Base-by-base conservation (phyloP, 345 rosid genomes). In the Camelina laxa region DNA sequence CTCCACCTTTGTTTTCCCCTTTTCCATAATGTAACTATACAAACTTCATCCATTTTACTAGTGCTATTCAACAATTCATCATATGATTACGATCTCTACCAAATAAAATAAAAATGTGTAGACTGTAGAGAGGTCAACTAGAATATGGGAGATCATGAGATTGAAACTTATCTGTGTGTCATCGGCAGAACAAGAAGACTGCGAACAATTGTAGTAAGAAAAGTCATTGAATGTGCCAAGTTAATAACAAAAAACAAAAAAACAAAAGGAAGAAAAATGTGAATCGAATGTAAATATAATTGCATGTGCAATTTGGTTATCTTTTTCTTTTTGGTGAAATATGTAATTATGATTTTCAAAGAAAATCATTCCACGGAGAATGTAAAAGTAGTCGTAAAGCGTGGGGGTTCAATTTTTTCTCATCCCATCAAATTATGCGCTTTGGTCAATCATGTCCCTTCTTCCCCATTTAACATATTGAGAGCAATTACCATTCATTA, bases 381-480 rank as follows among this genome's bases (percentile, higher is more conserved):
- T 75, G 67, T 75, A 75, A 75, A 75, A 67, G 79, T 75, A 75
- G 78, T 75, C 78, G 78, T 75, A 75, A 75, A 75, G 78, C 73
- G 73, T 67, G 60, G 73, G 79, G 61, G 60, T 75, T 75, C 73
- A 75, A 58, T 75, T 67, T 75, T 59, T 48, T 65, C 36, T 58
- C 67, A 67, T 39, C 73, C 72, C 73, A 58, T 75, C 78, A 60
- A 67, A 73, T 56, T 56, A 58, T 58, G 67, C 65, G 67, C 65
- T 66, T 48, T 74, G 60, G 3, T 66, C 73, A 75, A 75, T 75
- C 79, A 67, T 75, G 33, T 59, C 79, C 27, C 67, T 39, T 75
- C 78, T 39, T 75, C 78, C 78, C 78, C 78, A 74, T 66, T 74
- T 49, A 66, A 57, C 78, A 55, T 5, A 6, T 31, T 11, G n/a